These are phyloP conservation scores for Prunus mume DNA, from an alignment of 306 rosid species.

Conservation along the genomic window DNA sequence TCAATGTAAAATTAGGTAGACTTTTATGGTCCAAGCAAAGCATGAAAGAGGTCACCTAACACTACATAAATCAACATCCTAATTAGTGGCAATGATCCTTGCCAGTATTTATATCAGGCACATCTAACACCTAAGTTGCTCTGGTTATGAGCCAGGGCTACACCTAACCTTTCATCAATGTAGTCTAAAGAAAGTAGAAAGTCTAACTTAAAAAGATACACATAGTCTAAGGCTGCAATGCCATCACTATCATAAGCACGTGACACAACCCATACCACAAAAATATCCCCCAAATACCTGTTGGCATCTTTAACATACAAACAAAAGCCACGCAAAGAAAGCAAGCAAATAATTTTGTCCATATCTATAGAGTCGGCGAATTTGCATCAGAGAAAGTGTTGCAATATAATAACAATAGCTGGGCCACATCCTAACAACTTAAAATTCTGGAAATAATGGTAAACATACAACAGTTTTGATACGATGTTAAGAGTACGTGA, in stretches of 20 bases:
- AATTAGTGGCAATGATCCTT: conserved; percentile 2
- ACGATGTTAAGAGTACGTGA: not conserved
- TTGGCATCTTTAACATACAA: conserved; percentile 1
- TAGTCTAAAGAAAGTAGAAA: not conserved
- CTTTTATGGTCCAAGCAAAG: conserved; percentile 25
- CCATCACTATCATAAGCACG: not conserved
- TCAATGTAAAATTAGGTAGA: conserved; percentile 24
- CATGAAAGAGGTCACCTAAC: conserved; percentile 33
- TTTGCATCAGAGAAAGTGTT: conserved; percentile 1
- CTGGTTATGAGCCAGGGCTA: not conserved
- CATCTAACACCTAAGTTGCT: not conserved
- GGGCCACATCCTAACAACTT: not conserved
- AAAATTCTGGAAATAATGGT: not conserved
- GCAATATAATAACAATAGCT: not conserved
- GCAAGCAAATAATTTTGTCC: conserved; percentile 13
- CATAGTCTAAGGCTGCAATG: not conserved
- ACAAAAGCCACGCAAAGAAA: not conserved
- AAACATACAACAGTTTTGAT: not conserved
- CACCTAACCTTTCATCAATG: not conserved
- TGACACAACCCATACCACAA: not conserved
- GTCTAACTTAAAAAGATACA: not conserved
- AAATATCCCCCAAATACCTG: not conserved
- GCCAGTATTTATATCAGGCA: not conserved
- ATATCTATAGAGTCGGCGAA: not conserved
- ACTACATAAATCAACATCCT: conserved; percentile 9